Evolutionary conservation across 495 filamentous ascomycete genomes (phyloP), one percentile per base, ranked within the genome.

Genomic region (Penicillium bialowiezense): DNA sequence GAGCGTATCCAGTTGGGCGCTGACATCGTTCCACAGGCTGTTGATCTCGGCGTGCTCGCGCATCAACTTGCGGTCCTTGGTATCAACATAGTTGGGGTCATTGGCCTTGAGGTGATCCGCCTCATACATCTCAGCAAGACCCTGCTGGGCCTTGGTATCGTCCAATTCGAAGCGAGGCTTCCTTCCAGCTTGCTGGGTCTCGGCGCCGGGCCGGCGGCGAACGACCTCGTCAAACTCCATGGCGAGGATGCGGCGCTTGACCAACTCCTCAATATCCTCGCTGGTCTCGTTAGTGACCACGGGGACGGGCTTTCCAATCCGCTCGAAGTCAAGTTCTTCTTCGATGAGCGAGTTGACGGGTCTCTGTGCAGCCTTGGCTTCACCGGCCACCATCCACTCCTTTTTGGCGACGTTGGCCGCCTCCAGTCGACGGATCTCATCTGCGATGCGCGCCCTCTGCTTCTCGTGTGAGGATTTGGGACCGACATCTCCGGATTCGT

Each of bases 301-400:
- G 3, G 92, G 90, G 1, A 96, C 86, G 0, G 93, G 93, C 64
- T 97, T 97, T 51, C 93, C 95, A n/a, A 88, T 81, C 40, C 93
- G 81, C 65, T 98, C 93, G 58, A 97, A 97, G 44, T 97, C 93
- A 12, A 98, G 78, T 52, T 97, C 91, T 68, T 97, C 86, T 64
- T 97, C 95, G 2, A 98, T 79, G 0, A 98, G 79, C 1, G 91
- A 96, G 67, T 98, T 97, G 14, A 90, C 50, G 0, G 95, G 93
- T 38, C 93, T 78, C 49, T 90, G 88, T 2, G 74, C 74, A 1
- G 89, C 95, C 37, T 82, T 79, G 32, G 90, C 93, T 77, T 98
- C 93, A 59, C 93, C 93, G 9, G 87, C 76, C 29, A 97, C 74
- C 40, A 86, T 88, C 93, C 93, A 98, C 52, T 91, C 82, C 38